Evolutionary conservation across 225 moss, liverwort and hornwort species (phyloP).

Genomic region (Asterella californica): DNA sequence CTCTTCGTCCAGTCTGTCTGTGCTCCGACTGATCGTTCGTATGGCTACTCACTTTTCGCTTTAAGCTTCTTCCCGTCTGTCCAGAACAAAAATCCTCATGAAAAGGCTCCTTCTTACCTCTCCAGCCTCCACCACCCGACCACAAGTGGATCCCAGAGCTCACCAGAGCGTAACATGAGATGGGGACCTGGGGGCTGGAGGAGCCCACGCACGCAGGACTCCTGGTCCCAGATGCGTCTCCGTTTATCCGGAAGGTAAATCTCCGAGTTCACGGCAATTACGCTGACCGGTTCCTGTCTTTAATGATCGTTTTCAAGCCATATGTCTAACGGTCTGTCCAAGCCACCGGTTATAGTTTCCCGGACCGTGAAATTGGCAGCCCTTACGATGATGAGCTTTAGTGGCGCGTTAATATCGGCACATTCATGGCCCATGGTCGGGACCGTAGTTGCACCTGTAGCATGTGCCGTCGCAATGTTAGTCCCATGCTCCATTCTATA

Average conservation of each 20-base stretch:
- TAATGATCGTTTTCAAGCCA: background rate
- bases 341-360: background rate
- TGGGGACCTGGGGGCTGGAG: background rate
- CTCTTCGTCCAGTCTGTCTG: background rate
- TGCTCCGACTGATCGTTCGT: background rate
- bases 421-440: slow-evolving; percentile 4
- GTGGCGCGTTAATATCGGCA: slow-evolving; percentile 9
- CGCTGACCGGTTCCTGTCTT: background rate
- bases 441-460: background rate
- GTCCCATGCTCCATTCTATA: background rate
- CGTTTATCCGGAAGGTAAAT: background rate
- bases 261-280: background rate
- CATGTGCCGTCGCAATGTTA: background rate
- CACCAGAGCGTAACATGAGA: background rate
- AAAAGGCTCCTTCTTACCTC: background rate
- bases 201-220: background rate
- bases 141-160: background rate
- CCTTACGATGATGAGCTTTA: background rate
- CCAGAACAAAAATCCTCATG: background rate
- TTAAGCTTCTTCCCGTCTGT: background rate
- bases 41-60: background rate
- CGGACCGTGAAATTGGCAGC: slow-evolving; percentile 2
- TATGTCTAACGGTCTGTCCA: slow-evolving; percentile 6
- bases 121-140: background rate
- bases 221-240: background rate